Percentiles rank a stretch among this genome's conserved stretches.
Evolutionary conservation across 2,329 filamentous ascomycete species (phyloP).

Genomic region (Cryphonectria radicalis): DNA sequence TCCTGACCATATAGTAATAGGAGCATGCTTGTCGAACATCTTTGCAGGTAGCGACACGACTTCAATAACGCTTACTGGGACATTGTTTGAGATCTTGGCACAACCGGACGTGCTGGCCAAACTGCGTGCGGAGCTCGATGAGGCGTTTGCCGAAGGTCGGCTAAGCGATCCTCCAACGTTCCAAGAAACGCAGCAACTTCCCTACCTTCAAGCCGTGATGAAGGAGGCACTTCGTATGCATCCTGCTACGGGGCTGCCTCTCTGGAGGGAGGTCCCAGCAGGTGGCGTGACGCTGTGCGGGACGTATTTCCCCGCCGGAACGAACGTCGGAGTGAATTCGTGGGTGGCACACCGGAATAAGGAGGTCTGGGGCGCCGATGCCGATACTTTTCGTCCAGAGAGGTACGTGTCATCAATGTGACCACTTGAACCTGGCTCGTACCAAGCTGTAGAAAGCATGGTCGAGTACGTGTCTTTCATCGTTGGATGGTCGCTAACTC

Average conservation of each 20-base stretch:
- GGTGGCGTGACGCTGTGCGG: conserved; percentile 47
- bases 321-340: conserved; percentile 18
- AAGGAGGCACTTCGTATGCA: conserved; percentile 59
- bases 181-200: conserved; percentile 46
- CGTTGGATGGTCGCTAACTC: background rate
- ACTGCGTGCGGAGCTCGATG: conserved; percentile 35
- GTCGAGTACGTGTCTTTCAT: background rate
- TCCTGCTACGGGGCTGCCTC: conserved; percentile 50
- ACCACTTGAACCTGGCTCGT: background rate
- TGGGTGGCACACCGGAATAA: conserved; percentile 37
- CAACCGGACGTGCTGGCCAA: conserved; percentile 32
- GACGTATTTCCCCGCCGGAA: conserved; percentile 13
- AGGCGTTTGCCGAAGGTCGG: conserved; percentile 34
- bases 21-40: conserved; percentile 39
- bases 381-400: conserved; percentile 18
- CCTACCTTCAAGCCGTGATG: conserved; percentile 58
- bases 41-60: conserved; percentile 51
- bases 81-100: conserved; percentile 50
- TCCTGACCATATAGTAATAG: background rate
- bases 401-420: background rate
- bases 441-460: background rate
- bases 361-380: conserved; percentile 19
- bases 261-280: conserved; percentile 53
- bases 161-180: conserved; percentile 35
- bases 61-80: conserved; percentile 48